Evolutionary conservation across 306 rosid species (phyloP).

Genomic region (Fragaria ananassa): DNA sequence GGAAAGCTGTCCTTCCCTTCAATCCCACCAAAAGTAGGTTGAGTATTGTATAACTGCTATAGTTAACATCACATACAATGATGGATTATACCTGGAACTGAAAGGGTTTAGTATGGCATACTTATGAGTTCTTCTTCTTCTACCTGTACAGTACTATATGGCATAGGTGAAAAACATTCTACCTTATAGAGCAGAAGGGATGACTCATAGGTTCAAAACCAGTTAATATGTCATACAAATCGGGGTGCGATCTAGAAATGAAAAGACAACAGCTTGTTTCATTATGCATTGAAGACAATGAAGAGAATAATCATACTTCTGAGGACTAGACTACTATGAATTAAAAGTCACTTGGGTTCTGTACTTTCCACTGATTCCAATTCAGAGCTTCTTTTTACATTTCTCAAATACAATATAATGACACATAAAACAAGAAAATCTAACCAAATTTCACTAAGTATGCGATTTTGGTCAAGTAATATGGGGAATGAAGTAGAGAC

Average conservation of each 20-base stretch:
- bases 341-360: background rate
- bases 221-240: background rate
- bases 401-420: background rate
- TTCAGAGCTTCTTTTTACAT: background rate
- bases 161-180: background rate
- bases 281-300: background rate
- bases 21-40: conserved; percentile 7
- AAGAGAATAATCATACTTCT: background rate
- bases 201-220: background rate
- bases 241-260: background rate
- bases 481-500: background rate
- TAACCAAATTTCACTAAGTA: background rate
- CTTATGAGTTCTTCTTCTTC: background rate
- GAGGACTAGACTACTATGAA: background rate
- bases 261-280: background rate
- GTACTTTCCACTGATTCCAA: background rate
- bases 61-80: background rate
- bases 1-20: conserved; percentile 9
- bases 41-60: background rate
- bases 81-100: background rate
- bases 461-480: background rate
- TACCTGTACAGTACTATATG: background rate
- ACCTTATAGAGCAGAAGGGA: background rate
- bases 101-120: background rate
- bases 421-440: background rate